Conservation (phyloP, 83 land plant genomes). For the Diphasiastrum complanatum region DNA sequence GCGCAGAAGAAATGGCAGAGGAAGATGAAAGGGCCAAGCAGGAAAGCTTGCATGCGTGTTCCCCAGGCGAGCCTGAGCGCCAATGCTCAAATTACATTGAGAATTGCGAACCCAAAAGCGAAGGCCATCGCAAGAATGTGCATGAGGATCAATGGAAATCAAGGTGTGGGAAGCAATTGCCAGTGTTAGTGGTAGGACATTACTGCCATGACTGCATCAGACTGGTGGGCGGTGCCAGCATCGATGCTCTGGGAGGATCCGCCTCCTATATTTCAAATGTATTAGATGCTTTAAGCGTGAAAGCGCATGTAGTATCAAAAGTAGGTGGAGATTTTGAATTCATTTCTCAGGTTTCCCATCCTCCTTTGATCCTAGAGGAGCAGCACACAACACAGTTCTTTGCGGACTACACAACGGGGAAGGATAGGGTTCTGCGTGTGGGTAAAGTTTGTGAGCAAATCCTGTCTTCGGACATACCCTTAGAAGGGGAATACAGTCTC, state of each 20-base stretch:
- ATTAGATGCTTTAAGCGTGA: slow-evolving; percentile 48
- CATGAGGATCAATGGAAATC: no score
- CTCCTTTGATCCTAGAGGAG: slow-evolving; percentile 23
- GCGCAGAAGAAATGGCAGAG: no score
- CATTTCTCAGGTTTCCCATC: slow-evolving; percentile 22
- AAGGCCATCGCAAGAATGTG: no score
- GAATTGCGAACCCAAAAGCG: no score
- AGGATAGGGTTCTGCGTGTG: slow-evolving; percentile 55
- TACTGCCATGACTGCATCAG: slow-evolving; percentile 82
- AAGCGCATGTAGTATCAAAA: slow-evolving; percentile 36
- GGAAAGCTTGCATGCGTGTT: no score
- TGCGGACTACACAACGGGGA: slow-evolving; percentile 46
- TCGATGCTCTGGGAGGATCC: slow-evolving; percentile 82
- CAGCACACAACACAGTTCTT: slow-evolving; percentile 60
- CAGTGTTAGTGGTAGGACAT: slow-evolving; percentile 81
- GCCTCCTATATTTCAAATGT: slow-evolving; percentile 72
- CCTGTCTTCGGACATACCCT: slow-evolving; percentile 28
- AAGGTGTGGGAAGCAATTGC: no score
- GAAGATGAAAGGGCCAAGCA: no score
- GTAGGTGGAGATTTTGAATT: slow-evolving; percentile 48
- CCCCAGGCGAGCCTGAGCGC: no score
- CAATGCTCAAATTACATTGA: no score
- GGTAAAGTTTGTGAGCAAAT: slow-evolving; percentile 60
- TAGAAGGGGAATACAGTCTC: slow-evolving; percentile 26
- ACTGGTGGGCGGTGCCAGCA: slow-evolving; percentile 32